Conservation (phyloP, 2,329 filamentous ascomycete genomes). For the Triangularia setosa region DNA sequence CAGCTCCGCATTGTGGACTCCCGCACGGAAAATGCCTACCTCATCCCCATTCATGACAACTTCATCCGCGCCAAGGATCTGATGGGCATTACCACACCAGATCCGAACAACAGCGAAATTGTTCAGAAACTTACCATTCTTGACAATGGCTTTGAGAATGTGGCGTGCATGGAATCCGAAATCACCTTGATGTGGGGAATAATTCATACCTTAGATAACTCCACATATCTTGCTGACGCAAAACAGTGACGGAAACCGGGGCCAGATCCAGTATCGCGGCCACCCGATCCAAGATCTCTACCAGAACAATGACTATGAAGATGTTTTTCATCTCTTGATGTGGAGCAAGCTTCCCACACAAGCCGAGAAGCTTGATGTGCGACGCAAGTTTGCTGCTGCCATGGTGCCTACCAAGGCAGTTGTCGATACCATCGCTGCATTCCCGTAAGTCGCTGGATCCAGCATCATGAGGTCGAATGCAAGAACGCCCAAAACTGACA, state of each 20-base stretch:
- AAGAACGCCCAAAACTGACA: neutral
- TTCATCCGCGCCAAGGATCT: slow-evolving; percentile 3
- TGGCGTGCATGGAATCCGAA: slow-evolving; percentile 2
- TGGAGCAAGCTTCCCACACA: neutral
- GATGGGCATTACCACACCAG: neutral
- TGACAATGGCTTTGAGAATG: slow-evolving; percentile 7
- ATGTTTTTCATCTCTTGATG: slow-evolving; percentile 2
- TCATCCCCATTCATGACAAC: slow-evolving; percentile 3
- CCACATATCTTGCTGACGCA: neutral
- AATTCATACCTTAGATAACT: neutral
- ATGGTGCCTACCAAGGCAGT: neutral
- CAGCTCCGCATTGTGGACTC: slow-evolving; percentile 3
- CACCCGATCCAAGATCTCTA: slow-evolving; percentile 3
- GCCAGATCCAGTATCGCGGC: slow-evolving; percentile 6
- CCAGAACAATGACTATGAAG: slow-evolving; percentile 4
- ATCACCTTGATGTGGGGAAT: slow-evolving; percentile 6
- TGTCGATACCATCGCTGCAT: slow-evolving; percentile 2
- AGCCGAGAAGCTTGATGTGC: neutral
- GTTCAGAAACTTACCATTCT: neutral
- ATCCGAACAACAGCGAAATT: neutral
- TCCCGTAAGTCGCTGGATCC: slow-evolving; percentile 3
- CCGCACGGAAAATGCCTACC: neutral
- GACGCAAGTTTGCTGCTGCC: neutral
- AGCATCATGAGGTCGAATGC: neutral
- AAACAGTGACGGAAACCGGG: slow-evolving; percentile 5